phyloP scores from a whole-genome alignment of 257 asterid genomes.

The Anisodus acutangulus region DNA sequence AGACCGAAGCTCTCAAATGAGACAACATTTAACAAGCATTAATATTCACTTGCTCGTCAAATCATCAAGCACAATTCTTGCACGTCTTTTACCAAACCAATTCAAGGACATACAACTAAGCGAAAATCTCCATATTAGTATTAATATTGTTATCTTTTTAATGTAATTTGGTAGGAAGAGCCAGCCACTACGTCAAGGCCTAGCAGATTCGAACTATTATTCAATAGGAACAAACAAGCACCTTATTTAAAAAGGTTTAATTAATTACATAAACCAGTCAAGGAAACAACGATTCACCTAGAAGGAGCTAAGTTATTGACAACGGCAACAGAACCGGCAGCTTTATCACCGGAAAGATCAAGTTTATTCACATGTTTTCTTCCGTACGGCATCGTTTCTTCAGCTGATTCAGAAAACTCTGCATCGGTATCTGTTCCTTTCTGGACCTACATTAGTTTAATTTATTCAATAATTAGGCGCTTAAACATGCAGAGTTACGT shows the following conservation, averaged over 20 bases:
- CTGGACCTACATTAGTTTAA: constrained; percentile 54
- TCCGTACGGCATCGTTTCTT: constrained; percentile 45
- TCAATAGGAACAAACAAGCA: not conserved
- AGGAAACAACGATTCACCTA: constrained; percentile 49
- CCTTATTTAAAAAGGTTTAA: not conserved
- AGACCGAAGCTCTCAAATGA: not conserved
- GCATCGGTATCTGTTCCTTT: constrained; percentile 53
- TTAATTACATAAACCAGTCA: not conserved
- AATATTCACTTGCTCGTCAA: not conserved
- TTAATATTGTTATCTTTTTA: not conserved
- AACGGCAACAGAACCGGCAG: constrained; percentile 51
- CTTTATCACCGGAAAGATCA: constrained; percentile 48
- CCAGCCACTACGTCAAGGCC: not conserved
- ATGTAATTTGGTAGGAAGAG: not conserved
- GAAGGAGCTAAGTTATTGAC: constrained; percentile 58
- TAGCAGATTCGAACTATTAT: not conserved
- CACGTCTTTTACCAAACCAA: not conserved
- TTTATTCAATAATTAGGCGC: constrained; percentile 33
- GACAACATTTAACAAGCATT: not conserved
- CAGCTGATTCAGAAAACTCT: constrained; percentile 46
- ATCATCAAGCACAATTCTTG: constrained; percentile 7
- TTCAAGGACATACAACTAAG: not conserved
- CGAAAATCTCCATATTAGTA: not conserved
- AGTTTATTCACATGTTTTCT: constrained; percentile 56
- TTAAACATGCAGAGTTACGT: not conserved